phyloP scores from a whole-genome alignment of 352 stramenopile genomes.

The Globisporangium acanthophoron region DNA sequence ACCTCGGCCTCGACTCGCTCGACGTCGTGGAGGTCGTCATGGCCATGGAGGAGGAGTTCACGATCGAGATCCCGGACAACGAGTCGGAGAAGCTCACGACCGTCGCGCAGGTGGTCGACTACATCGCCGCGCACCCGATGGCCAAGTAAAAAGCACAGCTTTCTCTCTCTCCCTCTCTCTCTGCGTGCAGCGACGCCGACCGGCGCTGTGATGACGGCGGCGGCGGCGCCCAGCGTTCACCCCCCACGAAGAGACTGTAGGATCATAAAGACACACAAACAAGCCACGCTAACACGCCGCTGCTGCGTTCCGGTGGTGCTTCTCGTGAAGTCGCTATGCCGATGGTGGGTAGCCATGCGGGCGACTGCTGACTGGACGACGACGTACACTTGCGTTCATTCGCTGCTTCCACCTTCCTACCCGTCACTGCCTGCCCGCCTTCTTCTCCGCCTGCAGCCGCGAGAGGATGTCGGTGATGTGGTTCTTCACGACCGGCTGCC shows the following conservation, averaged over 20 bases:
- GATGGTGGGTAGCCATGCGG: no score
- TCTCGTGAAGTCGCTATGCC: neutral
- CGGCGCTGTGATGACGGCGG: no score
- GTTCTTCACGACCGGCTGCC: slow-evolving; percentile 82
- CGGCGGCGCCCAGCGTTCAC: no score
- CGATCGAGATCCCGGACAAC: slow-evolving; percentile 99
- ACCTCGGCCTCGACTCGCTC: slow-evolving; percentile 98
- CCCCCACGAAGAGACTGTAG: neutral
- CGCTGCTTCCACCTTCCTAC: no score
- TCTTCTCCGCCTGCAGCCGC: slow-evolving; percentile 58
- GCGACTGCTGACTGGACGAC: no score
- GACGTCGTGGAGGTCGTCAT: slow-evolving; percentile 97
- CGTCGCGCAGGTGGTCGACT: slow-evolving; percentile 96
- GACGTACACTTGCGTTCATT: no score
- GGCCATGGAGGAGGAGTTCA: slow-evolving; percentile 99
- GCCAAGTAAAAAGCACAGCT: slow-evolving; percentile 93
- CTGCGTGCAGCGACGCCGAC: neutral
- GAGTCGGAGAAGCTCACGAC: slow-evolving; percentile 99
- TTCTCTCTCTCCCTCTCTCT: neutral
- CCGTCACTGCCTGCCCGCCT: slow-evolving; percentile 2
- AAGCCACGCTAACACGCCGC: neutral
- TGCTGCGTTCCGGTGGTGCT: neutral
- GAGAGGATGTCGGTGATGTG: slow-evolving; percentile 81
- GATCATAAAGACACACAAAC: slow-evolving; percentile 4
- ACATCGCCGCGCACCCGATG: slow-evolving; percentile 98